phyloP scores from a whole-genome alignment of 495 filamentous ascomycete genomes.

The Tetracladium marchalianum region DNA sequence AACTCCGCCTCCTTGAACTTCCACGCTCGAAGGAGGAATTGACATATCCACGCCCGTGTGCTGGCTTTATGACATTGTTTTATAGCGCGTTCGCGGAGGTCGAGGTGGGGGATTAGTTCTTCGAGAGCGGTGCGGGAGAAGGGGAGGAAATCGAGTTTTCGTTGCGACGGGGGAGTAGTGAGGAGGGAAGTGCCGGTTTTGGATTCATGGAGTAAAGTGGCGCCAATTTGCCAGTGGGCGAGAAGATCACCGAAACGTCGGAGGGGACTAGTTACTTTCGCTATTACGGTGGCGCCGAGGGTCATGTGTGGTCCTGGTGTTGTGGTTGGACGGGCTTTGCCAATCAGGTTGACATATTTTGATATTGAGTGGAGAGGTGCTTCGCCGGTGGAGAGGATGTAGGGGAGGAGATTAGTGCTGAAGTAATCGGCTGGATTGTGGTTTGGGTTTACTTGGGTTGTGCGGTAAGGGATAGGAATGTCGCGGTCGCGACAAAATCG shows the following conservation, averaged over 20 bases:
- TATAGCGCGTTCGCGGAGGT: constrained; percentile 36
- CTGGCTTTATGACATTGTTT: constrained; percentile 23
- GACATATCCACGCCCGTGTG: constrained; percentile 46
- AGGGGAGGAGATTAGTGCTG: constrained; percentile 23
- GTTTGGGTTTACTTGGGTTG: constrained; percentile 51
- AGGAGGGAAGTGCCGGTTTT: constrained; percentile 41
- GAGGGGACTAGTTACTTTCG: constrained; percentile 77
- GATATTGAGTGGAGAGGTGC: constrained; percentile 16
- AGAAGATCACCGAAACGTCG: constrained; percentile 76
- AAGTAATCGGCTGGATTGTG: constrained; percentile 27
- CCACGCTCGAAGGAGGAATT: constrained; percentile 67
- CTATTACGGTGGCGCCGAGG: constrained; percentile 60
- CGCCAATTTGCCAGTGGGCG: constrained; percentile 87
- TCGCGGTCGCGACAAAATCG: constrained; percentile 62
- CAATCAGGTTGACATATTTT: constrained; percentile 36
- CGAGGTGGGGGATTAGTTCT: constrained; percentile 36
- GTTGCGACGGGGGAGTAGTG: constrained; percentile 2
- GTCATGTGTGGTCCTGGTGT: constrained; percentile 42
- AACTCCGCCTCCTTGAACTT: constrained; percentile 54
- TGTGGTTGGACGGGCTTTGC: constrained; percentile 39
- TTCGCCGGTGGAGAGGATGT: constrained; percentile 18
- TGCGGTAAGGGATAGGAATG: constrained; percentile 72
- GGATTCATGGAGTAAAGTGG: constrained; percentile 62
- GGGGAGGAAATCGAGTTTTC: constrained; percentile 41
- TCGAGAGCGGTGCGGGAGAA: constrained; percentile 52